Evolutionary conservation across 305 asterid species (phyloP), one percentile per base, ranked within the genome.

Genomic region (Fraxinus nigra): DNA sequence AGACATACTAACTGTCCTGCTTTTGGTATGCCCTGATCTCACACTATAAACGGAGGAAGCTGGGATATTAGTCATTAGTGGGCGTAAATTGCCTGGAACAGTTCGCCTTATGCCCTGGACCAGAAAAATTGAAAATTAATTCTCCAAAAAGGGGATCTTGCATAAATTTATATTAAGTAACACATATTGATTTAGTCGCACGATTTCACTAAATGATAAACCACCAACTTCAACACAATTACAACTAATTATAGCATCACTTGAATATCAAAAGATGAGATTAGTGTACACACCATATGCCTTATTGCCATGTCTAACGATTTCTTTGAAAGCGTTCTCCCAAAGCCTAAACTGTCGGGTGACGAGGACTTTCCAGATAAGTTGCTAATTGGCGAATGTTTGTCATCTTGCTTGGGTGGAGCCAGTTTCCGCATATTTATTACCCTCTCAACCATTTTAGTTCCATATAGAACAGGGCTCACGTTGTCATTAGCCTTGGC

Each of bases 221-320:
- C 75, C 7, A 30, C 38, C 18, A 67, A 67, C 26, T 24, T 40
- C 75, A 48, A 46, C 59, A 33, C 7, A 13, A 54, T 24, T 34
- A 35, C 3, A 54, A 26, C 59, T 5, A 30, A 46, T 16, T 40
- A 13, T 43, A 3, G 33, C 16, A 35, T 48, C 74, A 80, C 65
- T 14, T 67, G 61, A 82, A 70, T 61, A 83, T 18, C 18, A 59
- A 9, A 77, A 77, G 75, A 30, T 46, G 59, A 85, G 28, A 72
- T 20, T 26, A 87, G 82, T 51, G 78, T 75, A 80, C 88, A 84
- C 90, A 97, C 99, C 99, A 97, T 97, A 76, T 97, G 99, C 82
- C 99, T 86, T 75, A 97, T 97, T 80, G 99, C 99, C 99, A 97
- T 97, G 84, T 97, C 99, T 82, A 97, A 83, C 20, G 99, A 97